Evolutionary conservation across 2,329 filamentous ascomycete genomes (phyloP).

Genomic region (Colletotrichum lindemuthianum): DNA sequence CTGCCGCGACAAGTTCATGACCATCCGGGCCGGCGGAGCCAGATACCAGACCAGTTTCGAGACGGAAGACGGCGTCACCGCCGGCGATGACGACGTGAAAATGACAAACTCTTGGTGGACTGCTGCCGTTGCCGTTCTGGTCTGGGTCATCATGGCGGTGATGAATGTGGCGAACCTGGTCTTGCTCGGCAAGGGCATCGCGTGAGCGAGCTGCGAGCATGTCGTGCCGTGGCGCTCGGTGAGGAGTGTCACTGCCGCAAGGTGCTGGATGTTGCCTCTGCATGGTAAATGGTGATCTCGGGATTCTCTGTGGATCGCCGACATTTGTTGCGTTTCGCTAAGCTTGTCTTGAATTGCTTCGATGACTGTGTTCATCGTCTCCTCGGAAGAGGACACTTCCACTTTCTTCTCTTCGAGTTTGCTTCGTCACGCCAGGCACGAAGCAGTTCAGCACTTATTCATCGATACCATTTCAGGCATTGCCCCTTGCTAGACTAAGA

Average conservation of each 20-base stretch:
- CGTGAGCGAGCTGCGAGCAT: constrained; percentile 5
- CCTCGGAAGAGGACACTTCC: too few species aligned
- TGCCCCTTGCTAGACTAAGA: too few species aligned
- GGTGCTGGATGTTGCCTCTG: not conserved
- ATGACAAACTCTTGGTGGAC: constrained; percentile 81
- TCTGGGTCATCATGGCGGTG: constrained; percentile 79
- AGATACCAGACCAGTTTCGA: constrained; percentile 45
- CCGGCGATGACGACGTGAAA: constrained; percentile 49
- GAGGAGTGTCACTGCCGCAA: constrained; percentile 19
- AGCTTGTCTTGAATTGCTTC: too few species aligned
- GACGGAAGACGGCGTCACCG: constrained; percentile 29
- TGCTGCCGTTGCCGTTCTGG: constrained; percentile 61
- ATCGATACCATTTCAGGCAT: too few species aligned
- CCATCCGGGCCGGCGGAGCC: constrained; percentile 61
- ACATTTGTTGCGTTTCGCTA: too few species aligned
- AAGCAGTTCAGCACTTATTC: too few species aligned
- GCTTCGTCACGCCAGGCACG: too few species aligned
- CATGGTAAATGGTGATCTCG: not conserved
- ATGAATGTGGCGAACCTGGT: constrained; percentile 85
- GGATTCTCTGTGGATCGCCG: not conserved
- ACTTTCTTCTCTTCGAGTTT: too few species aligned
- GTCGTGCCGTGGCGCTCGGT: constrained; percentile 4
- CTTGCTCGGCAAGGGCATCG: constrained; percentile 56
- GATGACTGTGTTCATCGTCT: too few species aligned
- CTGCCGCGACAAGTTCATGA: constrained; percentile 83